A percentile compares a stretch with the other conserved stretches of the same genome.
Evolutionary conservation across 108 stramenopile genomes (phyloP).

Genomic region (Cyclotella choctawhatcheeana): DNA sequence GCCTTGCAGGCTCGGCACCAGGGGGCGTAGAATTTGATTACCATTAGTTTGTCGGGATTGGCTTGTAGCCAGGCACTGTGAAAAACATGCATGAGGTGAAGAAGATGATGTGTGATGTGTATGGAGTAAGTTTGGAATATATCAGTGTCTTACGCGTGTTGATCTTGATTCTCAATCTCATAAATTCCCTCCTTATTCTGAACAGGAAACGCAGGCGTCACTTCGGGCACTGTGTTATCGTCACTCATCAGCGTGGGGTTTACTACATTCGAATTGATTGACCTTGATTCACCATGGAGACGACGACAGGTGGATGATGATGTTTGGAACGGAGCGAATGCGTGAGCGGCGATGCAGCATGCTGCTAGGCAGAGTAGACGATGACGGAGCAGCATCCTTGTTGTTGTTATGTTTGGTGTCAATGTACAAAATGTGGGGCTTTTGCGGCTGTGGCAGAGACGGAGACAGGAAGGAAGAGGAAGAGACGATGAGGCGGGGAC

Average conservation of each 20-base stretch:
- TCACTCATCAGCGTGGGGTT: slow-evolving; percentile 40
- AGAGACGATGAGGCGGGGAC: too few species aligned
- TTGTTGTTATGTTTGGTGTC: too few species aligned
- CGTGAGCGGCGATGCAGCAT: slow-evolving; percentile 8
- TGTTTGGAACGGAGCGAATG: slow-evolving; percentile 25
- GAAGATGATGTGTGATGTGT: not conserved
- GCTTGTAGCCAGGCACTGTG: slow-evolving; percentile 59
- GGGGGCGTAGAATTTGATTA: slow-evolving; percentile 88
- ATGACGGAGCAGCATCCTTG: slow-evolving; percentile 30
- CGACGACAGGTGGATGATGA: not conserved
- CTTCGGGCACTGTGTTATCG: slow-evolving; percentile 11
- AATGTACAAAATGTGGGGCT: too few species aligned
- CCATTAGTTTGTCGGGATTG: slow-evolving; percentile 74
- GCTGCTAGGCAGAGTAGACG: slow-evolving; percentile 22
- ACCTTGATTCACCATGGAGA: not conserved
- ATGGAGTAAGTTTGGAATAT: too few species aligned
- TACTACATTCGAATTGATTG: slow-evolving; percentile 14
- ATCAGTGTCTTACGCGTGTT: slow-evolving; percentile 57
- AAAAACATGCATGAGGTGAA: too few species aligned
- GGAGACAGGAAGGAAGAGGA: too few species aligned
- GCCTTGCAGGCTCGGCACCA: slow-evolving; percentile 88
- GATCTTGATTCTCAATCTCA: slow-evolving; percentile 45
- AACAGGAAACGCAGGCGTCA: slow-evolving; percentile 37
- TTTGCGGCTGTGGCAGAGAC: too few species aligned
- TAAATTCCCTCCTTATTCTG: slow-evolving; percentile 39